These are phyloP conservation scores for Gnetum montanum DNA, from an alignment of 75 land plant species.

Conservation along the genomic window DNA sequence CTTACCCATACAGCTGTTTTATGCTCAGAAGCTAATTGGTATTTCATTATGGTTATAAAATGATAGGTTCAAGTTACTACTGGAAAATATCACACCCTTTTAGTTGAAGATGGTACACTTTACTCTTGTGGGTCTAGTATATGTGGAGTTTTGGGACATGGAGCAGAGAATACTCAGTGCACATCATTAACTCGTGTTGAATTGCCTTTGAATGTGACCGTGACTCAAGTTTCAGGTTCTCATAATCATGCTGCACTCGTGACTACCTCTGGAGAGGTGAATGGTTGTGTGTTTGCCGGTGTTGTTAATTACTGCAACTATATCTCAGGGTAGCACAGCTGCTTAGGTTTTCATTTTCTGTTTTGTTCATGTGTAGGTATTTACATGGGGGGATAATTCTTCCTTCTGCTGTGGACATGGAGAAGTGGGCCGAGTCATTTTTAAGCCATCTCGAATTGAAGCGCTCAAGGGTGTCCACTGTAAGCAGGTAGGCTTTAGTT, in stretches of 20 bases:
- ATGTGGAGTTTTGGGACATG: conserved; percentile 82
- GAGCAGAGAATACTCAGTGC: conserved; percentile 49
- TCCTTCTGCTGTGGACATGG: conserved; percentile 89
- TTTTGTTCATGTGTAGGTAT: conserved; percentile 39
- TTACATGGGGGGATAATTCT: conserved; percentile 86
- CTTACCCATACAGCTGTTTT: too few relatives aligned
- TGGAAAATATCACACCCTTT: conserved; percentile 76
- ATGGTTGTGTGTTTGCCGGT: too few relatives aligned
- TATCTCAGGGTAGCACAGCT: too few relatives aligned
- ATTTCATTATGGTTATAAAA: too few relatives aligned
- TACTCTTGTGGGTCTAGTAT: conserved; percentile 67
- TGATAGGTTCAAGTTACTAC: conserved; percentile 73
- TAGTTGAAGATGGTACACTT: conserved; percentile 42
- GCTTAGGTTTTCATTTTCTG: too few relatives aligned
- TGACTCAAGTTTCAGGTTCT: conserved; percentile 65
- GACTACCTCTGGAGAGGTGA: conserved; percentile 74
- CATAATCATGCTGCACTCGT: conserved; percentile 88
- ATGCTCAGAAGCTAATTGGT: too few relatives aligned
- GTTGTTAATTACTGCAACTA: background rate
- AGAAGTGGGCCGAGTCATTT: conserved; percentile 44
- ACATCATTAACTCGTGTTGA: conserved; percentile 35
- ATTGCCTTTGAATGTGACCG: conserved; percentile 39
- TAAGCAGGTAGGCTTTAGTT: conserved; percentile 72
- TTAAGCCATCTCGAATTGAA: conserved; percentile 53
- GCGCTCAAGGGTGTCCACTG: conserved; percentile 57